These are phyloP conservation scores for Amanita molliuscula DNA, from an alignment of 768 basidiomycete genomes.

Conservation along the genomic window DNA sequence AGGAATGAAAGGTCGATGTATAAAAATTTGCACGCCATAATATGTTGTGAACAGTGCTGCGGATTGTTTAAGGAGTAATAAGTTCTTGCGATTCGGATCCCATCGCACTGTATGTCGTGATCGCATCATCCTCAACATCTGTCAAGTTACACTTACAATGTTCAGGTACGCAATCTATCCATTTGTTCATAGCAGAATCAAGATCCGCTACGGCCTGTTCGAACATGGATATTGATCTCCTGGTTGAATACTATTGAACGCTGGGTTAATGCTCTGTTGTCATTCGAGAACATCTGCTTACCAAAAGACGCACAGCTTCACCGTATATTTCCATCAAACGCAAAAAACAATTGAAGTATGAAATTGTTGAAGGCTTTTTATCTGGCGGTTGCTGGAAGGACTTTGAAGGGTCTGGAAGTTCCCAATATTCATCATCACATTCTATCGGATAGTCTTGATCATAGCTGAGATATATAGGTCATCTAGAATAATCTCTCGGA, in stretches of 20 bases:
- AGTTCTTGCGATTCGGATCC: slow-evolving; percentile 27
- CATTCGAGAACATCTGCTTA: slow-evolving; percentile 16
- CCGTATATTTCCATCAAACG: slow-evolving; percentile 52
- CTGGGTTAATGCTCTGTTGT: not conserved
- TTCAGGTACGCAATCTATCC: slow-evolving; percentile 62
- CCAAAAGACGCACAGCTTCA: slow-evolving; percentile 48
- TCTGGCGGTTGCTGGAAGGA: slow-evolving; percentile 58
- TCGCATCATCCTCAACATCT: slow-evolving; percentile 36
- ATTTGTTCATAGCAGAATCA: slow-evolving; percentile 66
- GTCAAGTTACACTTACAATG: slow-evolving; percentile 31
- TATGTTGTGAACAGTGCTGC: slow-evolving; percentile 38
- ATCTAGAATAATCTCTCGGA: not conserved
- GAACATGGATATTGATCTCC: slow-evolving; percentile 41
- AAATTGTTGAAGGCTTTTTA: slow-evolving; percentile 42
- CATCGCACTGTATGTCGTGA: slow-evolving; percentile 25
- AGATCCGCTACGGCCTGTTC: slow-evolving; percentile 61
- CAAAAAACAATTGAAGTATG: slow-evolving; percentile 46
- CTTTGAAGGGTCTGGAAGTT: slow-evolving; percentile 32
- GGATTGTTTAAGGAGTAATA: slow-evolving; percentile 43
- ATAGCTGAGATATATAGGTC: slow-evolving; percentile 31
- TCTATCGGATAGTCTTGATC: slow-evolving; percentile 58
- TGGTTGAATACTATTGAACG: slow-evolving; percentile 56
- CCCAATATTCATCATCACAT: slow-evolving; percentile 70
- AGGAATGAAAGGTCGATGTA: slow-evolving; percentile 76
- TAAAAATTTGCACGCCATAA: slow-evolving; percentile 51